Percentiles rank a stretch among this genome's conserved stretches.
Evolutionary conservation across 2,329 filamentous ascomycete species (phyloP).

Genomic region (Allantophomopsis lycopodina): DNA sequence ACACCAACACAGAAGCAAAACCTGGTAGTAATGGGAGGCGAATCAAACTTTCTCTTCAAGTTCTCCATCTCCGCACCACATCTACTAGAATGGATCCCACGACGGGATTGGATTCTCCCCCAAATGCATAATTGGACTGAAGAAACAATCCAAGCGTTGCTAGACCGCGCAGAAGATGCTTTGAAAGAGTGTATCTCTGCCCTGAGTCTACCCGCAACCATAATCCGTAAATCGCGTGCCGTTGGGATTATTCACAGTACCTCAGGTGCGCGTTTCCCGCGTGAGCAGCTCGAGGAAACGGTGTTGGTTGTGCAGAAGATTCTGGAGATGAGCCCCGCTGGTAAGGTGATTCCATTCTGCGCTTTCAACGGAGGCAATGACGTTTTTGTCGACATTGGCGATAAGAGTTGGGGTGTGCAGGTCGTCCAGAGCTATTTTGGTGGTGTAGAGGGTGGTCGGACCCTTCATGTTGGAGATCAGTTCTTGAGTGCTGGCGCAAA

Average conservation of each 20-base stretch:
- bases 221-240: conserved; percentile 80
- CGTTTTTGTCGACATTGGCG: conserved; percentile 96
- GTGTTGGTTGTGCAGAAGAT: conserved; percentile 90
- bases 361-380: conserved; percentile 97
- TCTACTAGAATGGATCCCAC: conserved; percentile 54
- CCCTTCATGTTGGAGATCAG: conserved; percentile 91
- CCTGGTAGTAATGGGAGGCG: conserved; percentile 85
- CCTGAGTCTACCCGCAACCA: conserved; percentile 63
- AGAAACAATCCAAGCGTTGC: conserved; percentile 60
- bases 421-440: conserved; percentile 89
- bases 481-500: conserved; percentile 92
- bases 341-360: conserved; percentile 68
- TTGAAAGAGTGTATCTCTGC: conserved; percentile 69
- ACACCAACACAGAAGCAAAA: conserved; percentile 57
- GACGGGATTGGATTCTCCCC: conserved; percentile 57
- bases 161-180: conserved; percentile 79
- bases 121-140: conserved; percentile 72
- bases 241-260: conserved; percentile 62
- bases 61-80: conserved; percentile 52
- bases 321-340: conserved; percentile 66
- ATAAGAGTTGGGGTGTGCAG: conserved; percentile 91
- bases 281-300: conserved; percentile 89
- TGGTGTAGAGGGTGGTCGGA: conserved; percentile 44
- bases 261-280: conserved; percentile 53
- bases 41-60: conserved; percentile 89